phyloP scores from a whole-genome alignment of 331 rosid species.

The Pyrus hybrid region DNA sequence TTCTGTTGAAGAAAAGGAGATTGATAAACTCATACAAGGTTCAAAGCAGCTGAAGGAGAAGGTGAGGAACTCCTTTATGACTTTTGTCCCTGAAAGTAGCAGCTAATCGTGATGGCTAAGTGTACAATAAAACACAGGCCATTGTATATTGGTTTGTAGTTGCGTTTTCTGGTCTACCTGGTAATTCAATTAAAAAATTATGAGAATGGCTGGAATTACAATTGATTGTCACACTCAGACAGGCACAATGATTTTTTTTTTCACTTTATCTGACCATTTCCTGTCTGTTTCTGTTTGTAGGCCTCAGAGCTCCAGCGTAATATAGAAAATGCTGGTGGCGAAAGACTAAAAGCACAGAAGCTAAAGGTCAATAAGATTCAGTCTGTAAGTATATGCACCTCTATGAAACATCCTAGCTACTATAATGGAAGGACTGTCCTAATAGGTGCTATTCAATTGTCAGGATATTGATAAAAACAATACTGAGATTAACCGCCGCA shows the following conservation, averaged over 20 bases:
- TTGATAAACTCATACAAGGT: conserved; percentile 51
- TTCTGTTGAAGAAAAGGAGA: conserved; percentile 62
- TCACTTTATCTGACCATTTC: conserved; percentile 2
- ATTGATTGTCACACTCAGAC: background rate
- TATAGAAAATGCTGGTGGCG: conserved; percentile 93
- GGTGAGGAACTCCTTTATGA: conserved; percentile 35
- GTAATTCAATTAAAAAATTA: background rate
- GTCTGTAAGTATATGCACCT: conserved; percentile 54
- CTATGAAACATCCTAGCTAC: conserved; percentile 11
- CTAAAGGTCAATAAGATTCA: conserved; percentile 75
- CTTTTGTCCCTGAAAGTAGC: conserved; percentile 10
- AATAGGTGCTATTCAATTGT: conserved; percentile 21
- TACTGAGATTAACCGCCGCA: conserved; percentile 84
- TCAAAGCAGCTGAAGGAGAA: conserved; percentile 79
- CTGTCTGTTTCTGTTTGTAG: conserved; percentile 25
- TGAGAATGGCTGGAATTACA: conserved; percentile 8
- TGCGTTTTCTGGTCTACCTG: background rate
- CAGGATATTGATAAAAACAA: conserved; percentile 76
- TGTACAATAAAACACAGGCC: background rate
- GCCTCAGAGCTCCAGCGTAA: conserved; percentile 68
- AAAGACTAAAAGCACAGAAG: conserved; percentile 71
- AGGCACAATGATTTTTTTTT: background rate
- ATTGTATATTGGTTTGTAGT: background rate
- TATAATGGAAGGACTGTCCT: conserved; percentile 17
- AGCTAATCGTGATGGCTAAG: background rate